Evolutionary conservation across 768 basidiomycete genomes (phyloP).

Genomic region (Termitomyces sp.): DNA sequence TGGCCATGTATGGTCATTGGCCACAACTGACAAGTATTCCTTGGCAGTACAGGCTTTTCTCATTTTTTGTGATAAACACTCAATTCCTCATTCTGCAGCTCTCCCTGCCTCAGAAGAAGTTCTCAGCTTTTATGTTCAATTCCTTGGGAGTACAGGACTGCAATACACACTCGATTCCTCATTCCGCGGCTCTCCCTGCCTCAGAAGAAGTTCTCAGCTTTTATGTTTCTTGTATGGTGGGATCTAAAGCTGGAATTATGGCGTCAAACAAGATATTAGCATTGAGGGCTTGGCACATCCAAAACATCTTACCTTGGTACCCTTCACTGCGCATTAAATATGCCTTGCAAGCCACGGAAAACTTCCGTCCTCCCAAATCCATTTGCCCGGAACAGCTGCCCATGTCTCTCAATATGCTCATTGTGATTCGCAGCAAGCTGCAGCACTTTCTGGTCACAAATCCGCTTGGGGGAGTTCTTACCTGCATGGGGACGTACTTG

Average conservation of each 20-base stretch:
- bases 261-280: conserved; percentile 21
- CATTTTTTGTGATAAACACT: conserved; percentile 11
- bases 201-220: conserved; percentile 23
- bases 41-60: not conserved
- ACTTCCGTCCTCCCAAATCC: conserved; percentile 19
- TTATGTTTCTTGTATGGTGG: conserved; percentile 20
- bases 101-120: conserved; percentile 24
- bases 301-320: conserved; percentile 20
- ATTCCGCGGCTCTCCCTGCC: conserved; percentile 16
- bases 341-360: conserved; percentile 19
- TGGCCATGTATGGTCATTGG: not conserved
- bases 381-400: conserved; percentile 16
- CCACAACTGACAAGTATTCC: conserved; percentile 11
- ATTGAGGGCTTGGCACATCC: conserved; percentile 30
- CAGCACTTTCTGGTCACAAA: conserved; percentile 29
- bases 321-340: conserved; percentile 17
- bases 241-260: conserved; percentile 14
- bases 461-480: conserved; percentile 24
- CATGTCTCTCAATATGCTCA: conserved; percentile 17
- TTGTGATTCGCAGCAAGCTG: conserved; percentile 4
- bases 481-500: not conserved
- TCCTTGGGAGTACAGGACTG: conserved; percentile 7
- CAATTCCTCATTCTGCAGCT: conserved; percentile 4
- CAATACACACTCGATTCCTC: conserved; percentile 12
- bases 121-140: conserved; percentile 27